These are phyloP conservation scores for Claviceps citrina DNA, from an alignment of 2,329 filamentous ascomycete genomes.

Conservation along the genomic window DNA sequence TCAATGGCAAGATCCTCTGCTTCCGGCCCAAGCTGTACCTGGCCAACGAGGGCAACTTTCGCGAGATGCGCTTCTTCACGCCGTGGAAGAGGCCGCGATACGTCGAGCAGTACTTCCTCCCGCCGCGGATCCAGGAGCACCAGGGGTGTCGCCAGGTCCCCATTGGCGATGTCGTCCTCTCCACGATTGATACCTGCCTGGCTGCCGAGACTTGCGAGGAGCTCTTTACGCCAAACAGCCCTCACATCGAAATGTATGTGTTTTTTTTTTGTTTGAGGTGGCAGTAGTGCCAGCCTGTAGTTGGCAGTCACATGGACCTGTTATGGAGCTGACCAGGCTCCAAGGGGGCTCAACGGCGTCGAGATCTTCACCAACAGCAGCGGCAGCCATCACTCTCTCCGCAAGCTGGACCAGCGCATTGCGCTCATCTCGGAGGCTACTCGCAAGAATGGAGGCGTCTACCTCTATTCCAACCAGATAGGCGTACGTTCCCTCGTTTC, in stretches of 20 bases:
- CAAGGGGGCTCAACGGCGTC: conserved; percentile 5
- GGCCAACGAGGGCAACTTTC: conserved; percentile 22
- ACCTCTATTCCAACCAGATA: conserved; percentile 5
- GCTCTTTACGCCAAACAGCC: conserved; percentile 4
- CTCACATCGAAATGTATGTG: conserved; percentile 13
- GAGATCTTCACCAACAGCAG: conserved; percentile 6
- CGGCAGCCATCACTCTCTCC: conserved; percentile 4
- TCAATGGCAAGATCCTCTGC: conserved; percentile 50
- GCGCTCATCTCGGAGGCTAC: conserved; percentile 4
- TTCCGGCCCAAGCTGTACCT: conserved; percentile 28
- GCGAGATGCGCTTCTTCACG: conserved; percentile 23
- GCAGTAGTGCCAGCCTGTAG: background rate
- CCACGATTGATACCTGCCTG: conserved; percentile 27
- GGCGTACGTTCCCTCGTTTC: no score
- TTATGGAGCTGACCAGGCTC: background rate
- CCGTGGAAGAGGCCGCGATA: conserved; percentile 20
- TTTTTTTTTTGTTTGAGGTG: no score
- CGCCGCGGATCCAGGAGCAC: conserved; percentile 14
- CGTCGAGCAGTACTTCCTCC: conserved; percentile 21
- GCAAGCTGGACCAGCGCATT: conserved; percentile 5
- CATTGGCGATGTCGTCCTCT: conserved; percentile 24
- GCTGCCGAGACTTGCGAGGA: conserved; percentile 5
- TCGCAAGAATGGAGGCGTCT: conserved; percentile 4
- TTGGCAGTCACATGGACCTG: no score
- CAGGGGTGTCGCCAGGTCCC: conserved; percentile 21